Conservation (phyloP, 169 alveolate genomes). For the Condylostoma magnum region DNA sequence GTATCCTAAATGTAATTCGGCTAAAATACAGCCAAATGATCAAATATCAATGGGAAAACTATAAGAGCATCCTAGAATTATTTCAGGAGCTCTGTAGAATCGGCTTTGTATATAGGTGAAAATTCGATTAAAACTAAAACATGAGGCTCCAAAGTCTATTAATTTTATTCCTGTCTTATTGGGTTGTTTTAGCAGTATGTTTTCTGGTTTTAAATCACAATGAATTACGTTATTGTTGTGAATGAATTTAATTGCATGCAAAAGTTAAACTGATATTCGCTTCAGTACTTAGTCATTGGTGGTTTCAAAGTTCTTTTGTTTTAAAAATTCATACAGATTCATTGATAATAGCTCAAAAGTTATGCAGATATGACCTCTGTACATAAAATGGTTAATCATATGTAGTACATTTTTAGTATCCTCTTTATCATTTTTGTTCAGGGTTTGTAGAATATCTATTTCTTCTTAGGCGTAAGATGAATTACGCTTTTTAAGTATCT, state of each 20-base stretch:
- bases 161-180: constrained; percentile 57
- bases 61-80: constrained; percentile 54
- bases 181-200: constrained; percentile 58
- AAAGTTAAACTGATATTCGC: constrained; percentile 53
- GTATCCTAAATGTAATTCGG: constrained; percentile 60
- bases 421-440: constrained; percentile 63
- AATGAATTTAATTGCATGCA: constrained; percentile 52
- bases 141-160: constrained; percentile 68
- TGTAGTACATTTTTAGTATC: constrained; percentile 63
- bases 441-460: constrained; percentile 52
- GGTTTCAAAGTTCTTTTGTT: constrained; percentile 50
- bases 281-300: constrained; percentile 41
- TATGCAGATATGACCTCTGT: constrained; percentile 61
- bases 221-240: constrained; percentile 44
- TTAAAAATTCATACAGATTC: constrained; percentile 61
- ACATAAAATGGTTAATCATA: constrained; percentile 51
- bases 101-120: constrained; percentile 68
- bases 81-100: constrained; percentile 76
- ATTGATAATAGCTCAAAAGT: constrained; percentile 62
- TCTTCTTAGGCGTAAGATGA: no score
- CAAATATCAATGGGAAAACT: constrained; percentile 65
- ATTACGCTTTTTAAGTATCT: not conserved
- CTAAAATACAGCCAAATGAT: constrained; percentile 69
- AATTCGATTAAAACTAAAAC: constrained; percentile 52
- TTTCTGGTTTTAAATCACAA: constrained; percentile 56